These are phyloP conservation scores for Paraphaeosphaeria sporulosa DNA, from an alignment of 2,329 filamentous ascomycete species.

Conservation along the genomic window DNA sequence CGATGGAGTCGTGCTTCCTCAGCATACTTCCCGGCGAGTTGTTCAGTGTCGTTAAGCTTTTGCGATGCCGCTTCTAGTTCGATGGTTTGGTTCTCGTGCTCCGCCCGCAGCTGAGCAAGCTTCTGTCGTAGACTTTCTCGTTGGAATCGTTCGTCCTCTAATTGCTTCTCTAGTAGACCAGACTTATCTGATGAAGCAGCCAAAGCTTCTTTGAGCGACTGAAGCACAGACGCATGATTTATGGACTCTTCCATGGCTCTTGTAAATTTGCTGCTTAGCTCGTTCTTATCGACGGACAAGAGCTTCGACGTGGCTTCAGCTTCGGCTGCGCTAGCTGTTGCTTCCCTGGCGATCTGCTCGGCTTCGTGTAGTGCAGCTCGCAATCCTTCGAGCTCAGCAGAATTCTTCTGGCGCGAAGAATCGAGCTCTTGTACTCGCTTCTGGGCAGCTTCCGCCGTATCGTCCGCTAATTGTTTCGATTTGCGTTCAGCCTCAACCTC, in stretches of 20 bases:
- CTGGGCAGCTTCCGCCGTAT: slow-evolving; percentile 82
- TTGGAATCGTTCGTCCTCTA: slow-evolving; percentile 81
- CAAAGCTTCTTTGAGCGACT: slow-evolving; percentile 79
- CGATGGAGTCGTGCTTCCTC: slow-evolving; percentile 87
- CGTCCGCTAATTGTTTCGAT: slow-evolving; percentile 84
- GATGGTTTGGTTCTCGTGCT: slow-evolving; percentile 80
- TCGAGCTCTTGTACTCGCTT: slow-evolving; percentile 86
- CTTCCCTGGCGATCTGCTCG: slow-evolving; percentile 80
- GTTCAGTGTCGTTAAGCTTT: slow-evolving; percentile 83
- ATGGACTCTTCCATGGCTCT: slow-evolving; percentile 71
- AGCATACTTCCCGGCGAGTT: slow-evolving; percentile 85
- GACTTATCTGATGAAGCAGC: slow-evolving; percentile 80
- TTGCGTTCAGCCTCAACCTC: slow-evolving; percentile 84
- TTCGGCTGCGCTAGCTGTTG: slow-evolving; percentile 79
- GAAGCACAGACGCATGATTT: slow-evolving; percentile 75
- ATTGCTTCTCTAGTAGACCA: slow-evolving; percentile 76
- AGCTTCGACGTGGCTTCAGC: slow-evolving; percentile 77
- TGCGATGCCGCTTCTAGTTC: slow-evolving; percentile 80
- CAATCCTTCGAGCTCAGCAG: slow-evolving; percentile 83
- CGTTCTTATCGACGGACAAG: slow-evolving; percentile 84
- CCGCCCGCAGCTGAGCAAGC: slow-evolving; percentile 76
- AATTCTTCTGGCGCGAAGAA: slow-evolving; percentile 80
- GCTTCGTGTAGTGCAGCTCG: slow-evolving; percentile 84
- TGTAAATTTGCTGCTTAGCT: slow-evolving; percentile 73
- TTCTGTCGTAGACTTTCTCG: slow-evolving; percentile 80